Evolutionary conservation across 306 rosid species (phyloP).

Genomic region (Quercus berberidifolia): DNA sequence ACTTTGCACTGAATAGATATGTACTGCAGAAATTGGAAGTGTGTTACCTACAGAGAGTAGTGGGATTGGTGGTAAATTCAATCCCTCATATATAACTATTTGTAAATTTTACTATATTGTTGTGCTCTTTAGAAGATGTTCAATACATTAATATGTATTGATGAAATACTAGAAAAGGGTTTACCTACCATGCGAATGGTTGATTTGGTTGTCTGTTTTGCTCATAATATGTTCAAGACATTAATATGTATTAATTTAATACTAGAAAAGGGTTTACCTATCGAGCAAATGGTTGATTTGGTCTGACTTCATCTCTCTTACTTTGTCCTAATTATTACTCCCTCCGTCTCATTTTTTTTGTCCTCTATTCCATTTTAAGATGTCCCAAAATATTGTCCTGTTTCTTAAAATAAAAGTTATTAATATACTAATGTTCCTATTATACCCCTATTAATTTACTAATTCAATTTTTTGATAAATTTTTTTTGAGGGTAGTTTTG

Average conservation of each 20-base stretch:
- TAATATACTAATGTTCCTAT: too few species aligned
- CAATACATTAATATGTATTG: constrained; percentile 42
- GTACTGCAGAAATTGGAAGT: constrained; percentile 36
- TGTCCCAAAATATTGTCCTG: too few species aligned
- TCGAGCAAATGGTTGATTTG: not conserved
- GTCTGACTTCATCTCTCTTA: constrained; percentile 16
- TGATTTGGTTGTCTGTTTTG: constrained; percentile 5
- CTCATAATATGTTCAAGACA: constrained; percentile 25
- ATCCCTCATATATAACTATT: constrained; percentile 36
- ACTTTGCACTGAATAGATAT: constrained; percentile 32
- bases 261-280: constrained; percentile 27
- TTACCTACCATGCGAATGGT: not conserved
- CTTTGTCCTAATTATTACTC: not conserved
- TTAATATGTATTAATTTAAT: constrained; percentile 49
- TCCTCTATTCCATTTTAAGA: too few species aligned
- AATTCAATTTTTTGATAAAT: too few species aligned
- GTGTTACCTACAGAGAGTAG: constrained; percentile 42
- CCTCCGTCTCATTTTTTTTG: too few species aligned
- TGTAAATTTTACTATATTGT: constrained; percentile 47
- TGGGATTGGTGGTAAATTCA: constrained; percentile 49
- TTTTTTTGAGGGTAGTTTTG: too few species aligned
- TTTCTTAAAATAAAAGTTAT: too few species aligned
- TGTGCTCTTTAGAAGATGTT: constrained; percentile 30
- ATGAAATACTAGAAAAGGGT: constrained; percentile 43
- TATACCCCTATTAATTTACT: too few species aligned